These are phyloP conservation scores for Penicillium brasilianum DNA, from an alignment of 2,329 filamentous ascomycete genomes.

Conservation along the genomic window DNA sequence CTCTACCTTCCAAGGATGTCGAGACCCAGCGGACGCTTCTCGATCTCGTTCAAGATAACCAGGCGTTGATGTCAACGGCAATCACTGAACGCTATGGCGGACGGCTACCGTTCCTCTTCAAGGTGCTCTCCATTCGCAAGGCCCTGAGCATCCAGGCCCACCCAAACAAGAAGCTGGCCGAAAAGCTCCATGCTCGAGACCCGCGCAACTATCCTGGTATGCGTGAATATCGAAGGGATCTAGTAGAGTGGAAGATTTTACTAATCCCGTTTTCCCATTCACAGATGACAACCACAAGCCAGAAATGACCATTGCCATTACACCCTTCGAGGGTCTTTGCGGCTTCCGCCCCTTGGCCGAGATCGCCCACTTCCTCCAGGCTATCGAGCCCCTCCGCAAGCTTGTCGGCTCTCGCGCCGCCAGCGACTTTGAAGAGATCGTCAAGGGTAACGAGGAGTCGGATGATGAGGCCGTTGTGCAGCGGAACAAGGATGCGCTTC, in stretches of 20 bases:
- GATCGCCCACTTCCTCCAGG: constrained; percentile 81
- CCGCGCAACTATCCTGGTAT: constrained; percentile 84
- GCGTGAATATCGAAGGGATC: constrained; percentile 9
- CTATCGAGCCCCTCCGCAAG: constrained; percentile 65
- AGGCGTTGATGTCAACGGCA: constrained; percentile 75
- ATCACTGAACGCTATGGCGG: constrained; percentile 75
- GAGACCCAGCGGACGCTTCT: constrained; percentile 82
- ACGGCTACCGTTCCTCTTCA: constrained; percentile 95
- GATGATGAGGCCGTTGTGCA: constrained; percentile 52
- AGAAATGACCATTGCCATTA: constrained; percentile 98
- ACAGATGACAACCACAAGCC: constrained; percentile 97
- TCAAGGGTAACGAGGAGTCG: constrained; percentile 62
- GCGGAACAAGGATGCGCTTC: constrained; percentile 78
- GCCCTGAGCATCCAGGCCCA: constrained; percentile 97
- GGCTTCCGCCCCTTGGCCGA: constrained; percentile 89
- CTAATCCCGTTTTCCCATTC: constrained; percentile 12
- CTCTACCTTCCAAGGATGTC: constrained; percentile 89
- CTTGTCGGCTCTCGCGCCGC: constrained; percentile 62
- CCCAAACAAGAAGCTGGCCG: constrained; percentile 92
- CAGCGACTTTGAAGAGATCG: constrained; percentile 61
- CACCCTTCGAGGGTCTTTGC: constrained; percentile 92
- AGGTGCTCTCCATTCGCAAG: constrained; percentile 94
- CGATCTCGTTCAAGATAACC: constrained; percentile 85
- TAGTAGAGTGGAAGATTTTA: background rate
- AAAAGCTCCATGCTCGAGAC: constrained; percentile 82